phyloP scores from a whole-genome alignment of 495 filamentous ascomycete genomes.

The Neurospora sp. region DNA sequence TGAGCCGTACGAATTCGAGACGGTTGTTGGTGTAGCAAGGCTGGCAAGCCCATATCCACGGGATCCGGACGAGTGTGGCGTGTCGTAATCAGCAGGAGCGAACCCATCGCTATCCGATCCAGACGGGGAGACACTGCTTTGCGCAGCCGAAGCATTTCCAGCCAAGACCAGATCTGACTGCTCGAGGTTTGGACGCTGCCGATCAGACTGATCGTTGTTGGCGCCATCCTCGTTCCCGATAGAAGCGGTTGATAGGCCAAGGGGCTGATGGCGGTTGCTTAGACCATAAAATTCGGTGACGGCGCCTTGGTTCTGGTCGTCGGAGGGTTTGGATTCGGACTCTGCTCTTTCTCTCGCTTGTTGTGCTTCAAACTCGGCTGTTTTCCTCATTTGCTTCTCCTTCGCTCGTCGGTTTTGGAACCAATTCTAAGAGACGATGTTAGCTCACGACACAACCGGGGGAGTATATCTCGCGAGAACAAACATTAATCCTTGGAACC shows the following conservation, averaged over 20 bases:
- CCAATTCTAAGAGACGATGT: slow-evolving; percentile 57
- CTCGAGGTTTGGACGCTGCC: not conserved
- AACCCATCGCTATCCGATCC: slow-evolving; percentile 11
- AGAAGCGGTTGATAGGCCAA: slow-evolving; percentile 26
- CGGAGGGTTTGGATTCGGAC: slow-evolving; percentile 26
- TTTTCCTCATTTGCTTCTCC: slow-evolving; percentile 66
- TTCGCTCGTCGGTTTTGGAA: slow-evolving; percentile 84
- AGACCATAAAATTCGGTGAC: slow-evolving; percentile 20
- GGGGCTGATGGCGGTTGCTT: slow-evolving; percentile 20
- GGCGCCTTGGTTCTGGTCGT: slow-evolving; percentile 18
- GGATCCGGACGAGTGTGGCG: slow-evolving; percentile 1
- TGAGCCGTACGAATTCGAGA: slow-evolving; percentile 4
- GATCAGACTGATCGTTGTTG: slow-evolving; percentile 13
- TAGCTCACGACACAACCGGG: slow-evolving; percentile 13
- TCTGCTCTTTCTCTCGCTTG: slow-evolving; percentile 42
- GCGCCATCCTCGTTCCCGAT: slow-evolving; percentile 20
- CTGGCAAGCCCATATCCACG: not conserved
- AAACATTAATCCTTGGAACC: slow-evolving; percentile 64
- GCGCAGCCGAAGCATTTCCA: not conserved
- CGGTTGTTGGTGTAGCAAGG: not conserved
- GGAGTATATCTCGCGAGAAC: slow-evolving; percentile 18
- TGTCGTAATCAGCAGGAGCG: slow-evolving; percentile 8
- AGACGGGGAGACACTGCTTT: slow-evolving; percentile 5
- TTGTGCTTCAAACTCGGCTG: slow-evolving; percentile 52
- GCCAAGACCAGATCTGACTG: not conserved